Percentiles rank a stretch among this genome's conserved stretches.
Evolutionary conservation across 1,284 basidiomycete species (phyloP).

Genomic region (Cryptococcus sp.): DNA sequence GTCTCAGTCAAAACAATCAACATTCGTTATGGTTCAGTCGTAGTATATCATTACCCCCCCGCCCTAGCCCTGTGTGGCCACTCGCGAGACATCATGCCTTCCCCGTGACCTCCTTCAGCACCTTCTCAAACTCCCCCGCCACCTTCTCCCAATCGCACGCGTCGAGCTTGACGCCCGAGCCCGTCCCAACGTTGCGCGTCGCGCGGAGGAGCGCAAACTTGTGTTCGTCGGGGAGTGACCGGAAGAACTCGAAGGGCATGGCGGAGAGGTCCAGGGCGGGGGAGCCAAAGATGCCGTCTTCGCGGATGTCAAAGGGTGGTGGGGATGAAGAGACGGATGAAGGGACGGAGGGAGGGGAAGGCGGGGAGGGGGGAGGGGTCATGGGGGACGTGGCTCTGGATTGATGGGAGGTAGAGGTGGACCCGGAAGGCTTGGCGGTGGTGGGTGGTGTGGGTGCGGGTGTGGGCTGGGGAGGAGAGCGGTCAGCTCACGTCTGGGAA

Average conservation of each 20-base stretch:
- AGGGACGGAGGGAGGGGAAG: not conserved
- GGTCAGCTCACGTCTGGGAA: not conserved
- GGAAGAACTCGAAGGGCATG: conserved; percentile 13
- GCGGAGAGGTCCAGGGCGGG: conserved; percentile 12
- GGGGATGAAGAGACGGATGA: not conserved
- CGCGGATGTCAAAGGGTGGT: conserved; percentile 5
- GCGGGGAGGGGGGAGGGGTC: not conserved
- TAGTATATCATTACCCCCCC: too few relatives aligned
- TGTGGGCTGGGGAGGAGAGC: not conserved
- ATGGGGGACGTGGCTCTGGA: not conserved
- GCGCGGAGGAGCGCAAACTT: conserved; percentile 13
- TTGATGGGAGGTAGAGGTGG: too few relatives aligned
- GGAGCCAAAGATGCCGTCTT: conserved; percentile 7
- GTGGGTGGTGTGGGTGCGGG: too few relatives aligned
- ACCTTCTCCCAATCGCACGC: conserved; percentile 11
- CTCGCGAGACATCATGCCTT: not conserved
- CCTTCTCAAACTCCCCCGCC: conserved; percentile 6
- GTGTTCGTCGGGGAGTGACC: conserved; percentile 6
- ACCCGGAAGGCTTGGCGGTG: too few relatives aligned
- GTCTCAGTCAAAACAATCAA: too few relatives aligned
- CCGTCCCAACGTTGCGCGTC: not conserved
- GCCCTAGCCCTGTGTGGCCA: too few relatives aligned
- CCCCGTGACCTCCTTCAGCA: conserved; percentile 6
- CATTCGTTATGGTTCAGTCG: too few relatives aligned
- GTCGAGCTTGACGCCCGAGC: not conserved